Base-by-base conservation (phyloP, 1,284 basidiomycete genomes). In the Pseudozyma thailandica region DNA sequence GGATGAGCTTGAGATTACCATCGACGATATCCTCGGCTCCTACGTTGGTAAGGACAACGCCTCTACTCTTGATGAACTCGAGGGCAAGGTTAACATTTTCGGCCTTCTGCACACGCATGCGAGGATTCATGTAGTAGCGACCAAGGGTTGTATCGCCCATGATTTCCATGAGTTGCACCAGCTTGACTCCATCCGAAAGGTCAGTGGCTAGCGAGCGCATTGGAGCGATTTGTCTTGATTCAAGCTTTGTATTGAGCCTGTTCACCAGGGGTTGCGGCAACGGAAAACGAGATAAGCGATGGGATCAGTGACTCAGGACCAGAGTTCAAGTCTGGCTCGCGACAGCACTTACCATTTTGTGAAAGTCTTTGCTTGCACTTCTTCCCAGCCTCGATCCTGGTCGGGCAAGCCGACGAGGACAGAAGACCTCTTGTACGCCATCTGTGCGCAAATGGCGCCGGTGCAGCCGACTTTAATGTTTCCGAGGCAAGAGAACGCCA, bases 11-110 rank as follows among this genome's bases (percentile, higher is more conserved):
- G 65, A 95, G 84, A 83, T 97, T 97, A 26, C 94, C 94, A 82
- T 98, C 95, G 61, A 98, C 94, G 81, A 98, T 97, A 83, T 98
- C 92, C 88, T 95, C 93, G 7, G 93, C 91, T 43, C 95, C 94
- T 55, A 98, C 97, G 83, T 98, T 98, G 28, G 95, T 98, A 65
- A 98, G 86, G 79, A 95, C 94, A 52, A 98, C 93, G 7, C 94
- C 95, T 75, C 94, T 87, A 39, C 92, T 92, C 45, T 90, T 91
- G 83, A 98, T 97, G 84, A 97, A 97, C 75, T 95, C 92, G 37
- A 98, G 85, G 0, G 95, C 95, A 82, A 92, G 93, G 84, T 94
- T 94, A 49, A 96, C 94, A 83, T 98, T 98, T 86, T 98, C 95
- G 3, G 94, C 94, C 82, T 94, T 97, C 84, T 98, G 95, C 0